Evolutionary conservation across 208 protist species (phyloP), one percentile per base, ranked within the genome.

Genomic region (Herpetomonas samuelpessoai): DNA sequence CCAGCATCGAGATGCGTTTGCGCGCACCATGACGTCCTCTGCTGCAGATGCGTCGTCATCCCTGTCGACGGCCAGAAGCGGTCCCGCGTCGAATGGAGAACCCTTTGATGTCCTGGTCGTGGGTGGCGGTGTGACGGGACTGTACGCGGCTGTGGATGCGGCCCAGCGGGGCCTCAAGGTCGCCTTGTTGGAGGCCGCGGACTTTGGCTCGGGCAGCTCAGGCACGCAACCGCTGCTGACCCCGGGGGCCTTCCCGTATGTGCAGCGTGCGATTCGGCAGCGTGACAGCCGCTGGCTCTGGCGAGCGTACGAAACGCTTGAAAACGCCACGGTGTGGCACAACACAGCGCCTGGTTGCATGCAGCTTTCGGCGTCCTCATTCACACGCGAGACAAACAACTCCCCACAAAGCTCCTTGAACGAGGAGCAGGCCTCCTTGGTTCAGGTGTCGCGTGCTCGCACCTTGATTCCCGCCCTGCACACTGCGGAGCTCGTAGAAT

Each of bases 81-180:
- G 12, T 10, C 67, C 72, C 51, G 57, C 57, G 1, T 52, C 51
- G 1, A 57, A 30, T 3, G 22, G 63, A 18, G 31, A 70, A 1
- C 70, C 78, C 0, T 90, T 86, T 56, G 86, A 94, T 61, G 65
- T 94, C 3, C 70, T 91, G 39, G 74, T 96, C 3, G 41, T 95
- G 18, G 89, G 89, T 28, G 86, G 83, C 21, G 84, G 86, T 14
- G 57, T 86, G 6, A 74, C 47, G 0, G 89, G 86, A 1, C 66
- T 95, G 16, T 93, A 93, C 77, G 76, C 77, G 0, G 86, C 89
- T 18, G 79, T 95, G 6, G 89, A 95, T 47, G 89, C 89, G 3
- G 83, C 86, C 7, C 81, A 86, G 53, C 81, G 89, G 10, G 89
- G 89, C 19, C 70, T 92, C 35, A 72, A 71, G 9, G 84, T 91